Evolutionary conservation across 1,139 yeast species (phyloP).

Genomic region (Pichia sp.): DNA sequence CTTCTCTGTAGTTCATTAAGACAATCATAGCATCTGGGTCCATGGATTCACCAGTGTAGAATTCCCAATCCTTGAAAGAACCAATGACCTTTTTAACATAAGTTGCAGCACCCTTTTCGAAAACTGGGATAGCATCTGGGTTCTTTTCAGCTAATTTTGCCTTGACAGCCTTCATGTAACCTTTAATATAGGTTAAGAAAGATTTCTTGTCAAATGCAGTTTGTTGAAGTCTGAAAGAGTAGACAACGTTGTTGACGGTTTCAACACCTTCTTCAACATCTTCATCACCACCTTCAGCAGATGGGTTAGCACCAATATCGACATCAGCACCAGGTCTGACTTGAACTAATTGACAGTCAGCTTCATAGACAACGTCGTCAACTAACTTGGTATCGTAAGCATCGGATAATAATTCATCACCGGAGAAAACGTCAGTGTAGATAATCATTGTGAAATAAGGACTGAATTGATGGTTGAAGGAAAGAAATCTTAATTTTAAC

Average conservation of each 20-base stretch:
- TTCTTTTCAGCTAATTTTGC: constrained; percentile 76
- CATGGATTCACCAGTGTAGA: constrained; percentile 99
- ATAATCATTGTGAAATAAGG: constrained; percentile 26
- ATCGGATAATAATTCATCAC: constrained; percentile 95
- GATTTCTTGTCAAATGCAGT: constrained; percentile 97
- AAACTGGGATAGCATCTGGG: constrained; percentile 81
- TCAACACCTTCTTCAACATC: constrained; percentile 79
- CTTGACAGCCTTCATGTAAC: constrained; percentile 96
- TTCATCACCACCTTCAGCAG: constrained; percentile 90
- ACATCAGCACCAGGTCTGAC: constrained; percentile 81
- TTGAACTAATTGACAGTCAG: constrained; percentile 88
- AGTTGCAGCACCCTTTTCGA: constrained; percentile 94
- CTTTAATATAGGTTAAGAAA: constrained; percentile 90
- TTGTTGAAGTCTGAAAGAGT: constrained; percentile 96
- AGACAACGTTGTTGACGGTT: constrained; percentile 94
- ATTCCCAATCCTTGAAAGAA: constrained; percentile 98
- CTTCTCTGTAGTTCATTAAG: constrained; percentile 99
- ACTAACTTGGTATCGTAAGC: constrained; percentile 88
- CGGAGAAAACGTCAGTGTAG: constrained; percentile 73
- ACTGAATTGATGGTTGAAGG: not conserved
- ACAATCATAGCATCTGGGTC: constrained; percentile 99
- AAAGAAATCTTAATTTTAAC: no score
- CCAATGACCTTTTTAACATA: constrained; percentile 94
- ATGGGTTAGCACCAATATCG: constrained; percentile 99
- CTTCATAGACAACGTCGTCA: constrained; percentile 91